Percentiles rank a stretch among this genome's conserved stretches.
Evolutionary conservation across 1,284 basidiomycete genomes (phyloP).

Genomic region (Ceratorhiza oryzae-sativae): DNA sequence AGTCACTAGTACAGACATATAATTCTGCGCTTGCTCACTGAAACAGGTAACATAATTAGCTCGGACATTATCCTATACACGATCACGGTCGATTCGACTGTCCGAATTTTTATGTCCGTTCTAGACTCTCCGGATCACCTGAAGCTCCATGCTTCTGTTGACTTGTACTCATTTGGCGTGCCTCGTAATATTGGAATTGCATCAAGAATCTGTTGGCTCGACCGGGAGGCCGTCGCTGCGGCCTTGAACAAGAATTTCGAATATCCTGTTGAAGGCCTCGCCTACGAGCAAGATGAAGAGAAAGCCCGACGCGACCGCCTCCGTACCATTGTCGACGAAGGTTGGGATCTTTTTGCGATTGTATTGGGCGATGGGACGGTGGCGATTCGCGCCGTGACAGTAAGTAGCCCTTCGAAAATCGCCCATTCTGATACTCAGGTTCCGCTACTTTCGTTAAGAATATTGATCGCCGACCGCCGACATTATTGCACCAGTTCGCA

Average conservation of each 20-base stretch:
- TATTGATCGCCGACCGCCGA: conserved; percentile 88
- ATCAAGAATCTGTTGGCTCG: conserved; percentile 67
- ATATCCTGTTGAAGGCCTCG: conserved; percentile 33
- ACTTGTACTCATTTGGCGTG: conserved; percentile 62
- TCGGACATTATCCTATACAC: conserved; percentile 76
- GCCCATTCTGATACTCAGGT: background rate
- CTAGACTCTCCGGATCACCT: conserved; percentile 85
- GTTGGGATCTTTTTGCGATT: conserved; percentile 80
- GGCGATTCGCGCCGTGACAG: conserved; percentile 74
- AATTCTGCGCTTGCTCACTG: conserved; percentile 23
- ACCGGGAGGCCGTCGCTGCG: conserved; percentile 61
- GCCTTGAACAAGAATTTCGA: conserved; percentile 20
- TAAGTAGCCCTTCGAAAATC: conserved; percentile 53
- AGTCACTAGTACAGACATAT: conserved; percentile 44
- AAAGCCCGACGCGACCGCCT: conserved; percentile 56
- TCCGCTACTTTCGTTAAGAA: conserved; percentile 62
- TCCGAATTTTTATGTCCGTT: conserved; percentile 87
- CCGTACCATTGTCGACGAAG: conserved; percentile 68
- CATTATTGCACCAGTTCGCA: conserved; percentile 77
- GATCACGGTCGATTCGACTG: conserved; percentile 72
- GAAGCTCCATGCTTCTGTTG: conserved; percentile 80
- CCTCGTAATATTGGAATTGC: conserved; percentile 15
- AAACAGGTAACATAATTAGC: conserved; percentile 23
- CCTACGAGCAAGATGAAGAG: conserved; percentile 53
- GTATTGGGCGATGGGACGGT: conserved; percentile 74